These are phyloP conservation scores for Diplodia corticola DNA, from an alignment of 2,329 filamentous ascomycete genomes.

Conservation along the genomic window DNA sequence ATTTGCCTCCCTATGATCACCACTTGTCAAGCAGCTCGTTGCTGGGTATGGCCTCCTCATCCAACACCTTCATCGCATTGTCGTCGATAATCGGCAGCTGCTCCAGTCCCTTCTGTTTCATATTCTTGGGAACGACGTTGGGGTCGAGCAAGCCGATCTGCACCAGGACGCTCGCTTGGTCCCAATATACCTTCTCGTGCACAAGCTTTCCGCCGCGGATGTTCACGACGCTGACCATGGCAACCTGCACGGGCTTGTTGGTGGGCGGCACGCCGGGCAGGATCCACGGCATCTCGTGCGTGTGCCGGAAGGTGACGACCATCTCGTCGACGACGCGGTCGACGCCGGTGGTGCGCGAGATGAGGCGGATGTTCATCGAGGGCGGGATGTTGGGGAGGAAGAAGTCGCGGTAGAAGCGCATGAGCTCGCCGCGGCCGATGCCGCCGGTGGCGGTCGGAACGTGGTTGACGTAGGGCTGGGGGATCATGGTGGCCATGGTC, in stretches of 20 bases:
- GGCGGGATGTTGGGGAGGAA: constrained; percentile 57
- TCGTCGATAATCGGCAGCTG: constrained; percentile 43
- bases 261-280: constrained; percentile 59
- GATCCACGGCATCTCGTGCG: constrained; percentile 59
- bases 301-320: constrained; percentile 57
- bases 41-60: constrained; percentile 36
- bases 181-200: constrained; percentile 61
- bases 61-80: constrained; percentile 45
- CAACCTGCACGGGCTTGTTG: constrained; percentile 56
- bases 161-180: constrained; percentile 59
- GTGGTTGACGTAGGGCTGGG: constrained; percentile 37
- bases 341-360: constrained; percentile 57
- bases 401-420: constrained; percentile 57
- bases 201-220: constrained; percentile 55
- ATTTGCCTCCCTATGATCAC: constrained; percentile 22
- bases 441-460: constrained; percentile 48
- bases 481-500: constrained; percentile 34
- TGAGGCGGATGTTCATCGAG: constrained; percentile 54
- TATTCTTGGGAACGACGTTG: constrained; percentile 49
- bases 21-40: constrained; percentile 36
- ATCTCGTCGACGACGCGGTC: constrained; percentile 63
- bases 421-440: constrained; percentile 44
- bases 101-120: constrained; percentile 43
- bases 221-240: constrained; percentile 57
- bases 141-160: constrained; percentile 59